phyloP scores from a whole-genome alignment of 1,284 basidiomycete genomes.

The Puccinia hordei region DNA sequence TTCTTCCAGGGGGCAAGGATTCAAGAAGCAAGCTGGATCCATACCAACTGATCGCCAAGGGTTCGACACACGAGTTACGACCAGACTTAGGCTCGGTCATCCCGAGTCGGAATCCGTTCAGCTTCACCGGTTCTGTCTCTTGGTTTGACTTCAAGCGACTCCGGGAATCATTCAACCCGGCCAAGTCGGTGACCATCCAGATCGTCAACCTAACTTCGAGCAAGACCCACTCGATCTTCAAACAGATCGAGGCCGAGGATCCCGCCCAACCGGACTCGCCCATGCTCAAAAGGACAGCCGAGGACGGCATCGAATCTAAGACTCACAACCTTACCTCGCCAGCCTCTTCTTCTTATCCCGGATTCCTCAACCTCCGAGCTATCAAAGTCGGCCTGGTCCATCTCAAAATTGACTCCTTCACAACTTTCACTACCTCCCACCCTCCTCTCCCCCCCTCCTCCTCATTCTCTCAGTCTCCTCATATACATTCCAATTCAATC shows the following conservation, averaged over 20 bases:
- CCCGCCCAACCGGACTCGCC: neutral
- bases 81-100: slow-evolving; percentile 33
- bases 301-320: neutral
- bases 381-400: slow-evolving; percentile 77
- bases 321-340: neutral
- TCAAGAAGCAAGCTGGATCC: slow-evolving; percentile 28
- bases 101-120: slow-evolving; percentile 48
- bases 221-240: slow-evolving; percentile 29
- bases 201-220: neutral
- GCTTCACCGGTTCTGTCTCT: slow-evolving; percentile 38
- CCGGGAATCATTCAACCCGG: neutral
- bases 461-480: neutral
- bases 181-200: slow-evolving; percentile 25
- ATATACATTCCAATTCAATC: no score
- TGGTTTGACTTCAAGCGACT: slow-evolving; percentile 36
- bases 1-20: slow-evolving; percentile 9
- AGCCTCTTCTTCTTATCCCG: neutral
- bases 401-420: slow-evolving; percentile 65
- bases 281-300: neutral
- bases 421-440: neutral
- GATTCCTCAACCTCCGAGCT: slow-evolving; percentile 21
- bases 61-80: slow-evolving; percentile 34
- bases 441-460: neutral
- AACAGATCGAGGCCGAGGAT: slow-evolving; percentile 4
- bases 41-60: slow-evolving; percentile 33